phyloP scores from a whole-genome alignment of 179 eudicot genomes.

The Spinacia oleracea region DNA sequence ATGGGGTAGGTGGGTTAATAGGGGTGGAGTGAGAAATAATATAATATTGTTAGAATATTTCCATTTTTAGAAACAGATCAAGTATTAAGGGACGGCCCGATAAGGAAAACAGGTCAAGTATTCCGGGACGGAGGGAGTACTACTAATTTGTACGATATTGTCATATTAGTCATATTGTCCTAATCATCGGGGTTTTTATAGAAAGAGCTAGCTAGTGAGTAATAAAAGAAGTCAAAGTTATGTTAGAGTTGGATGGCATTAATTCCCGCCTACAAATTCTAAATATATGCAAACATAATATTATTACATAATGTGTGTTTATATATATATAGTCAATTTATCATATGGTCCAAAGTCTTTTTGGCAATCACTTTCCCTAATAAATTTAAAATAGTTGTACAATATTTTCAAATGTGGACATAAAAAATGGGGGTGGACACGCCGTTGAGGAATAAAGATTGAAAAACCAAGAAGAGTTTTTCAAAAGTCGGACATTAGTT shows the following conservation, averaged over 20 bases:
- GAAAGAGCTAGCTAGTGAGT: too few species aligned
- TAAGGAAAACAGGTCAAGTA: too few species aligned
- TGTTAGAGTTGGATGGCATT: conserved; percentile 1
- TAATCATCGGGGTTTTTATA: not conserved
- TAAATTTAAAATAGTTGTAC: not conserved
- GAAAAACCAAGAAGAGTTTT: not conserved
- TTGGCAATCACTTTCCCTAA: conserved; percentile 14
- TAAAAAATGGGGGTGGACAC: not conserved
- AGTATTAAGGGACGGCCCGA: too few species aligned
- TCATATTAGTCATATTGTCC: conserved; percentile 13
- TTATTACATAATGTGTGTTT: too few species aligned
- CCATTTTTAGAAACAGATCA: too few species aligned
- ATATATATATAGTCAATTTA: not conserved
- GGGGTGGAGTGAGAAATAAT: too few species aligned
- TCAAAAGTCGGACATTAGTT: not conserved
- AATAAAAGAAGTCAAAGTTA: conserved; percentile 7
- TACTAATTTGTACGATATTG: too few species aligned
- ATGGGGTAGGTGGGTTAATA: too few species aligned
- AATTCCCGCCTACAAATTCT: conserved; percentile 17
- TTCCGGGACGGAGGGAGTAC: too few species aligned
- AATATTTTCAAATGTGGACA: not conserved
- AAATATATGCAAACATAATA: too few species aligned
- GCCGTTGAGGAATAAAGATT: conserved; percentile 16
- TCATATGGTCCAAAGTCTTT: conserved; percentile 5
- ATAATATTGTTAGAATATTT: too few species aligned